Conservation (phyloP, 176 grass and related monocot genomes). For the Bothriochloa decipiens region DNA sequence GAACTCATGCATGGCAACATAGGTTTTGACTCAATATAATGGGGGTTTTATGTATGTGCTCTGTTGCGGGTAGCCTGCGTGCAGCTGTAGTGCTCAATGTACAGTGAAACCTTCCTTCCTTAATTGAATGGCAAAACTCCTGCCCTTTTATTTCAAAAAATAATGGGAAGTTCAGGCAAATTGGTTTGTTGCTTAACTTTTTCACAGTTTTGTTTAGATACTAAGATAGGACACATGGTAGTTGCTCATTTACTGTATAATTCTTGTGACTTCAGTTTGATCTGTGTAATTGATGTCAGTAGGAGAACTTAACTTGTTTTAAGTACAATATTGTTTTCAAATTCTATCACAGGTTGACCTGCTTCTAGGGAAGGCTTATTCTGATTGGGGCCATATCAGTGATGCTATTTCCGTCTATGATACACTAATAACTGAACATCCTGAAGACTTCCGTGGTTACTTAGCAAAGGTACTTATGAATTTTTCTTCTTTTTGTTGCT, state of each 20-base stretch:
- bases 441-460: slow-evolving; percentile 91
- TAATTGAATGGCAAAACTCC: not conserved
- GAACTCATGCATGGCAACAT: not conserved
- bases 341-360: slow-evolving; percentile 65
- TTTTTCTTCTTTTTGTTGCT: not conserved
- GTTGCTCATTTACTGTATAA: not conserved
- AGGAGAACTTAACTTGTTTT: not conserved
- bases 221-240: not conserved
- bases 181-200: not conserved
- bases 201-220: not conserved
- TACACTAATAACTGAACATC: slow-evolving; percentile 80
- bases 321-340: slow-evolving; percentile 22
- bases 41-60: not conserved
- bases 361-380: slow-evolving; percentile 92
- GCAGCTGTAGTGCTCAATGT: not conserved
- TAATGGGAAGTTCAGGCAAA: not conserved
- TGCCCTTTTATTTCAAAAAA: not conserved
- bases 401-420: slow-evolving; percentile 94
- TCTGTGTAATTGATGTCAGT: slow-evolving; percentile 15
- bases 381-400: slow-evolving; percentile 82
- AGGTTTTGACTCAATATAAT: not conserved
- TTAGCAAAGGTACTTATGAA: slow-evolving; percentile 73
- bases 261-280: not conserved
- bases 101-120: not conserved
- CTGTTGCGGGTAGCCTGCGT: not conserved